phyloP scores from a whole-genome alignment of 108 stramenopile species.

The Stephanodiscus minutulus region DNA sequence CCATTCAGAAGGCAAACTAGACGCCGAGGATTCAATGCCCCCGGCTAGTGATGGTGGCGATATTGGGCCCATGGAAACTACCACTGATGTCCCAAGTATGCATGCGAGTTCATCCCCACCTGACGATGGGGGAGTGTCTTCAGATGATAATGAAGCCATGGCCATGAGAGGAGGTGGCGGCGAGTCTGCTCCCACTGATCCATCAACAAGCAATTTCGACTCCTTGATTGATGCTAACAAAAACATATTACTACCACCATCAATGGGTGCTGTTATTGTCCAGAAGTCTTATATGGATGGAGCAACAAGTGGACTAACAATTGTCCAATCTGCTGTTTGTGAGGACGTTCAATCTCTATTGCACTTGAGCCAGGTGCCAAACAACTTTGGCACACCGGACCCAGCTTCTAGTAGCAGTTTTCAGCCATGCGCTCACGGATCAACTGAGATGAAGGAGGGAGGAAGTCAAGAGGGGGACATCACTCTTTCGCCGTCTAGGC shows the following conservation, averaged over 20 bases:
- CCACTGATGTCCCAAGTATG: not conserved
- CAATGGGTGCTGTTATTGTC: slow-evolving; percentile 1
- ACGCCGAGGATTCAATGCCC: not conserved
- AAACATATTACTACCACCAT: not conserved
- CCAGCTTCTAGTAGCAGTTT: not conserved
- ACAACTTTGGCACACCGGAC: not conserved
- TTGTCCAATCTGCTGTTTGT: slow-evolving; percentile 4
- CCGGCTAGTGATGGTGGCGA: not conserved
- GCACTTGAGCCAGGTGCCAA: not conserved
- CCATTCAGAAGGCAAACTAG: not conserved
- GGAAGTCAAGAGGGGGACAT: not conserved
- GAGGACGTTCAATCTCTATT: slow-evolving; percentile 9
- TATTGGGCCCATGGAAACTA: not conserved
- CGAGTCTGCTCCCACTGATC: slow-evolving; percentile 4
- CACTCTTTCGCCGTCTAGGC: slow-evolving; percentile 2
- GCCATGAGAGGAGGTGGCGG: slow-evolving; percentile 44
- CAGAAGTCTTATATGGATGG: not conserved
- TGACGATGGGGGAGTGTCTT: not conserved
- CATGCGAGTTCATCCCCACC: not conserved
- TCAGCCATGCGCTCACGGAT: not conserved
- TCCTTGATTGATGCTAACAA: not conserved
- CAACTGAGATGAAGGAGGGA: not conserved
- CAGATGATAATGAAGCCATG: slow-evolving; percentile 30
- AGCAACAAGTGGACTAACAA: not conserved
- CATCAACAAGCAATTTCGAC: slow-evolving; percentile 6